phyloP scores from a whole-genome alignment of 768 basidiomycete genomes.

The Pleurotus pulmonarius region DNA sequence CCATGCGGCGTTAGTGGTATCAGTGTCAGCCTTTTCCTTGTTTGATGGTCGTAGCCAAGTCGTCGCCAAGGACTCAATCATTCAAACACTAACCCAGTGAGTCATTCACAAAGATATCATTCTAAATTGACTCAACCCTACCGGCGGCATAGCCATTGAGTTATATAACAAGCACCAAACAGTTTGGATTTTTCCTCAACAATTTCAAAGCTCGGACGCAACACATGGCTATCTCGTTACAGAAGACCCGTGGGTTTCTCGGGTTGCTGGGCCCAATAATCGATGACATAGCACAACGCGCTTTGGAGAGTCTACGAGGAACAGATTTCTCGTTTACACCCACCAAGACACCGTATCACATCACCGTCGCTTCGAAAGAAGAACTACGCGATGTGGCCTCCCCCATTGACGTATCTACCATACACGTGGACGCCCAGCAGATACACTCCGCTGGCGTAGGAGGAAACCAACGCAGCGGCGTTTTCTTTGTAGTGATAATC shows the following conservation, averaged over 20 bases:
- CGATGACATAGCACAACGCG: slow-evolving; percentile 5
- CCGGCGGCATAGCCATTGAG: no score
- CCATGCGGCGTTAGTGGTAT: not conserved
- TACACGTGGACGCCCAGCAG: slow-evolving; percentile 22
- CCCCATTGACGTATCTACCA: slow-evolving; percentile 15
- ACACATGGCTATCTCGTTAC: not conserved
- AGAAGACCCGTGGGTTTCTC: slow-evolving; percentile 6
- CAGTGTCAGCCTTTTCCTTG: not conserved
- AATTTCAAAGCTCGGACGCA: no score
- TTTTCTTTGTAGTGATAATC: slow-evolving; percentile 48
- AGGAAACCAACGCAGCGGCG: slow-evolving; percentile 22
- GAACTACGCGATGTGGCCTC: slow-evolving; percentile 27
- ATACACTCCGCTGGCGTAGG: slow-evolving; percentile 39
- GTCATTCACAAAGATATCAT: no score
- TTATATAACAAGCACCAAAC: no score
- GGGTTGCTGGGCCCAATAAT: slow-evolving; percentile 2
- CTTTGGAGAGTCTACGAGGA: not conserved
- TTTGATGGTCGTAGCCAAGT: no score
- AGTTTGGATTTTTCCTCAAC: no score
- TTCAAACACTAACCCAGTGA: no score
- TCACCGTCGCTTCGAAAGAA: slow-evolving; percentile 37
- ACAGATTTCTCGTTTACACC: not conserved
- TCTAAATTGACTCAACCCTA: no score
- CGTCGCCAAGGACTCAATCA: no score
- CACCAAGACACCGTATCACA: slow-evolving; percentile 26